Base-by-base conservation (phyloP, 371 early-diverging fungal genomes). In the Lichtheimia ramosa region DNA sequence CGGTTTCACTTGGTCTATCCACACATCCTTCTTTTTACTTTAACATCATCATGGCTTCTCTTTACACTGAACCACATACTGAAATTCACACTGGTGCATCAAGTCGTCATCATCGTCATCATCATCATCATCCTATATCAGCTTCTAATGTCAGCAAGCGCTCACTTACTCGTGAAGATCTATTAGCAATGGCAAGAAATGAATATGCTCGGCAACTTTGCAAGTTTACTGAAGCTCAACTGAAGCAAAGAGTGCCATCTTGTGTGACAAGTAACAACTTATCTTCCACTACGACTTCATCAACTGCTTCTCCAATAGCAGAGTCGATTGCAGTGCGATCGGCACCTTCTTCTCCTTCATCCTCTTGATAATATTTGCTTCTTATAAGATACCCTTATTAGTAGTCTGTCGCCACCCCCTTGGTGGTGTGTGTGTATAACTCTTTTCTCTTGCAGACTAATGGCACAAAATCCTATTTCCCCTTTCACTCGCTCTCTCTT, bases 161-260 rank as follows among this genome's bases (percentile, higher is more conserved):
- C 15, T 50, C 59, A 13, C 25, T 59, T 15, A 59, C 59, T 25
- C 51, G 75, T 59, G 69, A 74, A 21, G 65, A 74, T 49, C 40
- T 74, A 2, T 42, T 74, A 49, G 54, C 58, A 7, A 58, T 76
- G 62, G 77, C 77, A 39, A 65, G 69, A 55, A 58, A 63, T 20
- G 77, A 76, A 59, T 76, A 76, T 49, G 77, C 77, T 28, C 58
- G 77, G 55, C 77, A 76, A 56, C 56, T 76, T 40, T 58, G 66
- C 54, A 66, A 67, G 55, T 73, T 62, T 40, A 76, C 77, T 18
- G 61, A 68, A 59, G 69, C 70, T 28, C 77, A 73, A 48, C 46
- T 76, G 15, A 53, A 61, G 59, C 54, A 65, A 42, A 64, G 61
- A 46, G 69, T 68, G 13, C 71, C 69, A 6, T 68, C 69, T n/a